A percentile compares a stretch with the other conserved stretches of the same genome.
Conservation (phyloP, 345 rosid species). For the Euphorbia pulcherrima region DNA sequence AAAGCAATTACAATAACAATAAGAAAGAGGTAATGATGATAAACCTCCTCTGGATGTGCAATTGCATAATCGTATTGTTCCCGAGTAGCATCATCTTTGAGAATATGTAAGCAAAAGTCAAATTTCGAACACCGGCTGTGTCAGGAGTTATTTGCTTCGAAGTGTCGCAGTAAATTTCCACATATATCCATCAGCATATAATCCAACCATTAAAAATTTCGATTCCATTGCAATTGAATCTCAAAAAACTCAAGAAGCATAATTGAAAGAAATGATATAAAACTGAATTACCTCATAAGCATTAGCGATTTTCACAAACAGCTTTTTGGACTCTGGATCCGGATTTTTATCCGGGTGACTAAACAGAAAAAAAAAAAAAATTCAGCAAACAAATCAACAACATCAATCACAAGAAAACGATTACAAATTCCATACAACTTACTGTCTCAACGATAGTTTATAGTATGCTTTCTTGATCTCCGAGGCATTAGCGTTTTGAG, state of each 20-base stretch:
- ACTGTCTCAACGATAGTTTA: constrained; percentile 87
- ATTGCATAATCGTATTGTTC: constrained; percentile 90
- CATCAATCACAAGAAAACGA: constrained; percentile 4
- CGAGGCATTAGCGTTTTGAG: constrained; percentile 80
- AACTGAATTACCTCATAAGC: constrained; percentile 74
- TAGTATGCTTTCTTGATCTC: constrained; percentile 96
- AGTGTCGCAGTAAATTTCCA: neutral
- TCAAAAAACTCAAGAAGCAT: neutral
- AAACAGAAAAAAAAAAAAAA: constrained; percentile 2
- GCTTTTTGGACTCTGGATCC: constrained; percentile 87
- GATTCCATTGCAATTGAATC: neutral
- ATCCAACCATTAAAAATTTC: neutral
- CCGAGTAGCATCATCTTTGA: constrained; percentile 96
- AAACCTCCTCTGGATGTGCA: constrained; percentile 93
- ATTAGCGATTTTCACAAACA: constrained; percentile 87
- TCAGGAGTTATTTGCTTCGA: neutral
- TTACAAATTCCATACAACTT: constrained; percentile 15
- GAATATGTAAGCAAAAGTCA: constrained; percentile 47
- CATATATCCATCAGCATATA: neutral
- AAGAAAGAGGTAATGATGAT: neutral
- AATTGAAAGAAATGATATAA: neutral
- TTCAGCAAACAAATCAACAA: neutral
- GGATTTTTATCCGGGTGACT: constrained; percentile 98
- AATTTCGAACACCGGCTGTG: neutral
- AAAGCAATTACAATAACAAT: neutral